A percentile compares a stretch with the other conserved stretches of the same genome.
Conservation (phyloP, 1,284 basidiomycete species). For the Butyriboletus appendiculatus region DNA sequence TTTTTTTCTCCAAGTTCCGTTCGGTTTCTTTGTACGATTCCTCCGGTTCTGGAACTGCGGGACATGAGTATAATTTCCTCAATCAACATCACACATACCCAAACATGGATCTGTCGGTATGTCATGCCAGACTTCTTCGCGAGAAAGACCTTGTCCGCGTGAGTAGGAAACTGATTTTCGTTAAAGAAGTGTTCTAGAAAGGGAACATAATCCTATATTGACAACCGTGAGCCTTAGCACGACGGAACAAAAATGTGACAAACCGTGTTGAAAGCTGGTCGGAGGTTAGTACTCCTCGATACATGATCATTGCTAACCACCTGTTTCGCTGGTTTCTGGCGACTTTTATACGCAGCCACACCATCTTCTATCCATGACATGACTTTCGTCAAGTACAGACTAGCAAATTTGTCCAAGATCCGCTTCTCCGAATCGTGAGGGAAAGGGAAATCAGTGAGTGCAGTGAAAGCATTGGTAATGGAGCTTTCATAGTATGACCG, state of each 20-base stretch:
- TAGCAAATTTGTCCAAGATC: not conserved
- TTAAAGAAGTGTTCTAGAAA: slow-evolving; percentile 50
- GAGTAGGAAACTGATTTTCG: slow-evolving; percentile 48
- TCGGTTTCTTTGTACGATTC: slow-evolving; percentile 38
- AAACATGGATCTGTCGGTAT: slow-evolving; percentile 54
- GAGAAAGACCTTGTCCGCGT: slow-evolving; percentile 42
- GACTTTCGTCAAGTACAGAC: not conserved
- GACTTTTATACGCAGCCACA: not conserved
- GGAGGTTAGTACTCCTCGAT: not conserved
- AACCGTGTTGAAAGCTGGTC: not conserved
- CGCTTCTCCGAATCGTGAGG: not conserved
- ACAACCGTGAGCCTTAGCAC: not conserved
- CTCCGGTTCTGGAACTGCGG: slow-evolving; percentile 49
- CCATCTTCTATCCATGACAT: not conserved
- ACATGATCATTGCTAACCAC: not conserved
- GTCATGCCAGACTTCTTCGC: slow-evolving; percentile 49
- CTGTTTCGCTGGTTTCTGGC: not conserved
- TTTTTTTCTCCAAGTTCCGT: slow-evolving; percentile 9
- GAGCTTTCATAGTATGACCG: not conserved
- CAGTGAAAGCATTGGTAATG: not conserved
- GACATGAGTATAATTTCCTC: not conserved
- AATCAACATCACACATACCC: slow-evolving; percentile 40
- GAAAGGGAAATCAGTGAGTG: not conserved
- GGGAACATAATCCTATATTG: slow-evolving; percentile 45
- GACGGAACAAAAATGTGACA: not conserved